Evolutionary conservation across 306 rosid genomes (phyloP).

Genomic region (Casuarina cunninghamiana): DNA sequence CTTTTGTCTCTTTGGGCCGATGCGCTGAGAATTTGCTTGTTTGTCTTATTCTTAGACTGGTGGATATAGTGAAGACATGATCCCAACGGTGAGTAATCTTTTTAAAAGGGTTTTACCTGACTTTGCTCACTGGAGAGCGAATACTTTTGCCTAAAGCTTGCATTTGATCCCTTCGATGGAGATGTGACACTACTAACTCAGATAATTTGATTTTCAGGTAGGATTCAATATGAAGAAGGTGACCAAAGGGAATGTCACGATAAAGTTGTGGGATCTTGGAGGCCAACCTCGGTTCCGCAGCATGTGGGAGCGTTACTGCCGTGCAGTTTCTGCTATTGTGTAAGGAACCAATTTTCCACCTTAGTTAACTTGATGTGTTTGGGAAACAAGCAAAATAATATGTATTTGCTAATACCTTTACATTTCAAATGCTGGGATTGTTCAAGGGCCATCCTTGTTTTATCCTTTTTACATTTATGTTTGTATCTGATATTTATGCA

Average conservation of each 20-base stretch:
- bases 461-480: neutral
- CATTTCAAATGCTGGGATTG: neutral
- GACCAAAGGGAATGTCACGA: constrained; percentile 90
- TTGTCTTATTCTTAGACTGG: constrained; percentile 58
- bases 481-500: neutral
- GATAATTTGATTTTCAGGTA: constrained; percentile 55
- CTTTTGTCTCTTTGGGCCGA: constrained; percentile 18
- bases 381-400: neutral
- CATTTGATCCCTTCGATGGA: neutral
- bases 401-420: too few relatives aligned
- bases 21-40: constrained; percentile 18
- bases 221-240: constrained; percentile 95
- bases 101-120: neutral
- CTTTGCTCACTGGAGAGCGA: neutral
- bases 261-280: constrained; percentile 96
- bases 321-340: constrained; percentile 93
- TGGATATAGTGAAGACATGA: constrained; percentile 97
- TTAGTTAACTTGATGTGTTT: constrained; percentile 8
- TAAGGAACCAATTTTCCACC: constrained; percentile 40
- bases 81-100: constrained; percentile 71
- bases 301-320: constrained; percentile 97
- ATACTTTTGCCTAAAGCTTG: constrained; percentile 10
- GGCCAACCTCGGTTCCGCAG: constrained; percentile 97
- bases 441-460: neutral
- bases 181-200: neutral